Base-by-base conservation (phyloP, 2,329 filamentous ascomycete species). In the Talaromyces rugulosus region DNA sequence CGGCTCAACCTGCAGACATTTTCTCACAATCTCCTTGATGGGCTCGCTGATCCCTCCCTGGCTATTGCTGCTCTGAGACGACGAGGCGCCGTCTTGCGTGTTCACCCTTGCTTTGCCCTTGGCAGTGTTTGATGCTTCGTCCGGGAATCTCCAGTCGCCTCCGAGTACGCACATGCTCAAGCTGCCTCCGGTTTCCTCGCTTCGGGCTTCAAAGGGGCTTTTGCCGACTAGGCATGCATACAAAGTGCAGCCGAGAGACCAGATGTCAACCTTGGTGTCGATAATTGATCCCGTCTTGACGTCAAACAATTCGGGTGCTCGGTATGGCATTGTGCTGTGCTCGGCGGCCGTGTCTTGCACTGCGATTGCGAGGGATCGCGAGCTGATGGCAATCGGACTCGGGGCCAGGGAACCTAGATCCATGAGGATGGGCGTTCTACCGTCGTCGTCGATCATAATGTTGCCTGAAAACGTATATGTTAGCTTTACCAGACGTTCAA, bases 281-380 rank as follows among this genome's bases (percentile, higher is more conserved):
- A 99, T 89, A 57, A 92, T 86, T 56, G 89, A 88, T 65, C 91
- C 94, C 3, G 92, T 97, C 78, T 96, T 96, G 61, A 98, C 95
- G 75, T 99, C 95, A 77, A 99, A 99, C 64, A 99, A 87, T 78
- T 99, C 95, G 0, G 95, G 95, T 1, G 95, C 95, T 63, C 95
- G 92, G 79, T 99, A 99, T 0, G 95, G 93, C 94, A 99, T 98
- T 47, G 95, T 99, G 66, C 89, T 94, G 81, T 98, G 94, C 76
- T 99, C 95, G 60, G 94, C 95, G 27, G 95, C 95, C 47, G 87
- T 90, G 76, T 99, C 95, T 78, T 98, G 95, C 40, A 96, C 90
- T 59, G 93, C 91, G 55, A 99, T 86, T 52, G 95, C 95, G 60
- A 96, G 84, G 2, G 92, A 96, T 64, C 94, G 89, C 18, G 91